Evolutionary conservation across 2,329 filamentous ascomycete species (phyloP), one percentile per base, ranked within the genome.

Genomic region (Neophaeococcomyces mojaviensis): DNA sequence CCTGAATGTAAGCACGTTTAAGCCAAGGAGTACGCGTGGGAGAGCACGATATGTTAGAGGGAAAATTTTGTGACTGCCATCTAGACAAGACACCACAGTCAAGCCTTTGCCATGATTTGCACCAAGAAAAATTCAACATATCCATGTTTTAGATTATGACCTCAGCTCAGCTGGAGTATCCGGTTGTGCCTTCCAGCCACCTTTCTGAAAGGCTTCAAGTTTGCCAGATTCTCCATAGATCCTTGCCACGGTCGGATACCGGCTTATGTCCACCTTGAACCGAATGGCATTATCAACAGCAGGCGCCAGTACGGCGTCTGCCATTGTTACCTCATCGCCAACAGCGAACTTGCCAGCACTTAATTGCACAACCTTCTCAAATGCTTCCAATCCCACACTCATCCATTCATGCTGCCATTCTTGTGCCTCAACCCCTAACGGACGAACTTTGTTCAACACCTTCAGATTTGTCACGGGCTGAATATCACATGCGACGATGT

Each of bases 381-480:
- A 81, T 2, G 78, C 78, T 13, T 56, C 56, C n/a, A 83, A 61
- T 0, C 78, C 78, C 6, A 70, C 66, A 1, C 61, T 59, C 60
- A 77, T 76, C 4, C 78, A 61, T 44, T 71, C 68, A 33, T 62
- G 64, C 26, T 73, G 74, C 77, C 78, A 81, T 3, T 64, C 61
- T 19, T 66, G 66, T 1, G 67, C 64, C 1, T 67, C 68, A 1
- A 61, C 64, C 0, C 68, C 71, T 0, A 77, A 55, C 0, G 61
- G 61, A 3, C 66, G 65, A 2, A 81, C 65, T 0, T 68, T 66
- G 38, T 70, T 68, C 53, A 78, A 65, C 31, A 79, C 71, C 7
- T 70, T 66, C 15, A 77, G 59, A 53, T 81, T 81, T 1, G 78
- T 80, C 1, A 78, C 68, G 4, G 80, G 79, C 59, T 82, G 79